These are phyloP conservation scores for Austroboletus rostrupii DNA, from an alignment of 1,284 basidiomycete species.

Conservation along the genomic window DNA sequence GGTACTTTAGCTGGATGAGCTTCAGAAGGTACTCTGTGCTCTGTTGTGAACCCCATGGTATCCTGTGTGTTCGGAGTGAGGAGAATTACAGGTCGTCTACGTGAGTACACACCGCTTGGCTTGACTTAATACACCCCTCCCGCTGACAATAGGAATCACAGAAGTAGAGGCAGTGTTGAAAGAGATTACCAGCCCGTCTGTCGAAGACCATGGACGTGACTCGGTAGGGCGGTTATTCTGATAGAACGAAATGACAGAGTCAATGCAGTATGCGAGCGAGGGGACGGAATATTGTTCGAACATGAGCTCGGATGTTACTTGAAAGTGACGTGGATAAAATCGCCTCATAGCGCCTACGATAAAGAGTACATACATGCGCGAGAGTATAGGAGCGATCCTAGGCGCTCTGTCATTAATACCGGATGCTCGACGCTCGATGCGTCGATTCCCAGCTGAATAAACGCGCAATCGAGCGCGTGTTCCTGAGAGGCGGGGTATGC, in stretches of 20 bases:
- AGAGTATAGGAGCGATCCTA: constrained; percentile 89
- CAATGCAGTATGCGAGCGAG: constrained; percentile 84
- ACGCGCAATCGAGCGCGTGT: constrained; percentile 90
- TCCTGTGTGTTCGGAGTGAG: constrained; percentile 42
- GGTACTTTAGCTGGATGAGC: constrained; percentile 86
- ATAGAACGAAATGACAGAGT: constrained; percentile 91
- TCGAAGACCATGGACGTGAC: constrained; percentile 35
- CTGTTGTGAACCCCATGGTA: constrained; percentile 92
- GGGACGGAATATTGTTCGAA: constrained; percentile 94
- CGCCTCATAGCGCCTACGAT: neutral
- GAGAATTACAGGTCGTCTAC: neutral
- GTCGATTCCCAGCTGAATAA: constrained; percentile 84
- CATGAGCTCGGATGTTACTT: constrained; percentile 88
- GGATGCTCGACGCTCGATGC: constrained; percentile 82
- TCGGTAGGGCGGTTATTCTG: constrained; percentile 53
- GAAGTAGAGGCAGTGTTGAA: constrained; percentile 86
- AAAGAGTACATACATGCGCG: constrained; percentile 61
- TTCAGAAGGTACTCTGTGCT: constrained; percentile 90
- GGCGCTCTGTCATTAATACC: constrained; percentile 89
- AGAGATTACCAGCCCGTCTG: constrained; percentile 79
- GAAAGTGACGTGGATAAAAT: neutral
- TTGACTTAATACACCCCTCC: constrained; percentile 76
- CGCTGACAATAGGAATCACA: constrained; percentile 79
- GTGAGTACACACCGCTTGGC: constrained; percentile 67
- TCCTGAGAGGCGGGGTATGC: constrained; percentile 55